Conservation (phyloP, 2,329 filamentous ascomycete genomes). For the Pseudogymnoascus sp. region DNA sequence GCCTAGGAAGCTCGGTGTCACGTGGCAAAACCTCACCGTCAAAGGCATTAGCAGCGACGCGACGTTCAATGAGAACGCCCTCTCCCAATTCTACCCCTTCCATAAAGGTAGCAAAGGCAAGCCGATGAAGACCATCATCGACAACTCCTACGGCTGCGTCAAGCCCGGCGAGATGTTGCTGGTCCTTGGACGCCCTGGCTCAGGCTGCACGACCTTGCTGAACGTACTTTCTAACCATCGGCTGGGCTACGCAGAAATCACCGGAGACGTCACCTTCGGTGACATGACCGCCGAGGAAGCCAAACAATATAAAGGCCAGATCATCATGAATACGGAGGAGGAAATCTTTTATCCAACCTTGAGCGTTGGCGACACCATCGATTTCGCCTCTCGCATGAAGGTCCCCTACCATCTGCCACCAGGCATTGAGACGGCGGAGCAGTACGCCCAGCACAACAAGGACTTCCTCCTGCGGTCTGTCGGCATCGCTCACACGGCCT, state of each 20-base stretch:
- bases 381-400: slow-evolving; percentile 49
- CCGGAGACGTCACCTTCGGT: slow-evolving; percentile 51
- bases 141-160: slow-evolving; percentile 58
- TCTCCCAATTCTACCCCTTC: slow-evolving; percentile 49
- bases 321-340: slow-evolving; percentile 47
- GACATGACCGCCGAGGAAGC: slow-evolving; percentile 35
- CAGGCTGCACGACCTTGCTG: slow-evolving; percentile 62
- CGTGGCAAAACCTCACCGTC: slow-evolving; percentile 71
- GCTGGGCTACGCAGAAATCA: slow-evolving; percentile 40
- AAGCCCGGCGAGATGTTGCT: slow-evolving; percentile 66
- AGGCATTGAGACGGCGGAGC: slow-evolving; percentile 30
- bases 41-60: slow-evolving; percentile 58
- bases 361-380: slow-evolving; percentile 43
- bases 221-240: slow-evolving; percentile 54
- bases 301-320: slow-evolving; percentile 44
- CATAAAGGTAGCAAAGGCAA: slow-evolving; percentile 42
- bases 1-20: slow-evolving; percentile 68
- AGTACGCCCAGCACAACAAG: slow-evolving; percentile 44
- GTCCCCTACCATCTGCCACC: slow-evolving; percentile 46
- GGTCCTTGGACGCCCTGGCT: slow-evolving; percentile 58
- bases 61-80: slow-evolving; percentile 51
- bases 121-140: slow-evolving; percentile 57
- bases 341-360: slow-evolving; percentile 43
- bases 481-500: slow-evolving; percentile 45
- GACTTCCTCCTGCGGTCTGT: slow-evolving; percentile 33